Evolutionary conservation across 106 monocot genomes (phyloP), one percentile per base, ranked within the genome.

Genomic region (Phalaenopsis aphrodite): DNA sequence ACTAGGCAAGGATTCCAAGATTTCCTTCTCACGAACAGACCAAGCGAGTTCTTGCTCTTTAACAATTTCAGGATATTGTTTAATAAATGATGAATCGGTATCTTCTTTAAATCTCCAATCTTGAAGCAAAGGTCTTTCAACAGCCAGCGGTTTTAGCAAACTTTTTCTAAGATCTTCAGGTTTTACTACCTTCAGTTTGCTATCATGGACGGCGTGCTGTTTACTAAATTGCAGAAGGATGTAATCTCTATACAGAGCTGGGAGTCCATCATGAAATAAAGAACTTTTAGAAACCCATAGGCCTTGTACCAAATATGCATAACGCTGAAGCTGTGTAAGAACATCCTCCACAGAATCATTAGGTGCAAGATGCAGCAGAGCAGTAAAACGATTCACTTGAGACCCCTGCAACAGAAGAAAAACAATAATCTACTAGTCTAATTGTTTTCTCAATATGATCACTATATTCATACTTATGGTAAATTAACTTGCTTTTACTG

Each of bases 281-380:
- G 85, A 88, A 79, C 90, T 92, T 89, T 98, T 94, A 23, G 87
- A 66, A 81, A 98, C 88, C 97, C 97, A 98, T 73, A 92, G 78
- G 21, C 94, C 94, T 82, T 92, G 97, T 7, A 97, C 90, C 79
- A 94, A 86, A 84, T 82, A 55, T 79, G 94, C 94, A 81, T 90
- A 79, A 9, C 79, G 80, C 55, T 82, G 89, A 84, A 97, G 85
- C 58, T 88, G 24, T 76, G 77, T 81, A 4, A 97, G 71, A 56
- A 92, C 61, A 48, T 90, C 84, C 66, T 89, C 81, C 41, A 64
- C 41, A 12, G 92, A 85, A 5, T 79, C 71, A n/a, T 36, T 66
- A 57, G 90, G 89, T 81, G 89, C 90, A 85, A 90, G 88, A 88
- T 92, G 84, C 86, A 84, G 84, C 24, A 97, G 81, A 79, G 90